Evolutionary conservation across 75 land plant genomes (phyloP).

Genomic region (Pinus taeda): DNA sequence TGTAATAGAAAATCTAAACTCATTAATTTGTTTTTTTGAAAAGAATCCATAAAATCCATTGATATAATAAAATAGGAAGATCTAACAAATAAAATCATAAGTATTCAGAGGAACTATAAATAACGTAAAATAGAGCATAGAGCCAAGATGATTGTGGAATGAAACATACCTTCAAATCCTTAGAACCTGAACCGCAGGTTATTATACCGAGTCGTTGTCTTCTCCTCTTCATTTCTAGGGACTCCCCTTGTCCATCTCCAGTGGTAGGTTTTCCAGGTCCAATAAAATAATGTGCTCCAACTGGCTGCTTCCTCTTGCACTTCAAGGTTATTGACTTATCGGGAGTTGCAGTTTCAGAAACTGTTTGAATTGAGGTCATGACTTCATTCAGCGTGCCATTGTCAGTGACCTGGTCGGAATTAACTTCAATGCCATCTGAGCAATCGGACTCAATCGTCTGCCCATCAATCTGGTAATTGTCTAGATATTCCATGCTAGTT

Average conservation of each 20-base stretch:
- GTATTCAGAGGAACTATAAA: no score
- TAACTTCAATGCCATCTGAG: background rate
- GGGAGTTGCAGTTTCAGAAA: background rate
- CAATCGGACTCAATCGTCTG: no score
- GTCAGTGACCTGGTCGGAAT: background rate
- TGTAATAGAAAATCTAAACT: no score
- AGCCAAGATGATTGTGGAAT: no score
- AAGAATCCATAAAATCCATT: no score
- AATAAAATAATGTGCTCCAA: background rate
- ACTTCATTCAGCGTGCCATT: background rate
- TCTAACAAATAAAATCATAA: no score
- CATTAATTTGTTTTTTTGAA: no score
- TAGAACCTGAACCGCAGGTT: background rate
- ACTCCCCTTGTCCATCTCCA: background rate
- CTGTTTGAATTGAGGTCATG: background rate
- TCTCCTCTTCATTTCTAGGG: background rate
- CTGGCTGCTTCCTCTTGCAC: background rate
- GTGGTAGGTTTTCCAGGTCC: background rate
- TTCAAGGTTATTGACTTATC: background rate
- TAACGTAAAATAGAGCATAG: no score
- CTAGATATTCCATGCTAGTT: no score
- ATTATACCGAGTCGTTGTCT: background rate
- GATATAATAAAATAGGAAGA: no score
- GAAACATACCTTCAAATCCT: conserved; percentile 1
- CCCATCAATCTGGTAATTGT: no score